These are phyloP conservation scores for Phytophthora sansomeana DNA, from an alignment of 352 stramenopile genomes.

Conservation along the genomic window DNA sequence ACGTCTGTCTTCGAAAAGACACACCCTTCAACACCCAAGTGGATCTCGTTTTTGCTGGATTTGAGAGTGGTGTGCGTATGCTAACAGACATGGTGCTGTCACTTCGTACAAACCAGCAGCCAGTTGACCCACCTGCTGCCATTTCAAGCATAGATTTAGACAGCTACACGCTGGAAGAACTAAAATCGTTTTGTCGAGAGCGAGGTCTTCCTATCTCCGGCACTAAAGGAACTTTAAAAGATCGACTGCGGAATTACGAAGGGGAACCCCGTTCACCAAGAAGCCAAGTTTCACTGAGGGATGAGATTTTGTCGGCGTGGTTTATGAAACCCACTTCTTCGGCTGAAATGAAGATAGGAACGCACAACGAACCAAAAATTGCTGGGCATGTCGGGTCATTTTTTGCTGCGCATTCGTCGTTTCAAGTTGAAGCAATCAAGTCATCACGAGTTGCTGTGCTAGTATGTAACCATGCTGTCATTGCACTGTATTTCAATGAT, in stretches of 20 bases:
- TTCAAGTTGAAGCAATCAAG: slow-evolving; percentile 7
- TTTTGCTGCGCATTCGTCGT: neutral
- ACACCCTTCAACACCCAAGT: neutral
- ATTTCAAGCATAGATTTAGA: slow-evolving; percentile 4
- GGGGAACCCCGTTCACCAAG: neutral
- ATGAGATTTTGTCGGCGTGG: slow-evolving; percentile 1
- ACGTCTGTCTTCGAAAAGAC: neutral
- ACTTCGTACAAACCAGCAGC: neutral
- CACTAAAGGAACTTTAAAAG: slow-evolving; percentile 7
- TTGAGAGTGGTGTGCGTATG: neutral
- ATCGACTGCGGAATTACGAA: slow-evolving; percentile 3
- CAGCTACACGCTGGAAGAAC: neutral
- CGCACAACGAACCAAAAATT: slow-evolving; percentile 1
- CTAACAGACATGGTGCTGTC: slow-evolving; percentile 6
- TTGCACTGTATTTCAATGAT: neutral
- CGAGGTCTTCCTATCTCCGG: neutral
- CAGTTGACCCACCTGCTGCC: neutral
- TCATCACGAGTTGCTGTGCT: neutral
- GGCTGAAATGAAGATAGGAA: slow-evolving; percentile 3
- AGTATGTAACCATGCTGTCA: neutral
- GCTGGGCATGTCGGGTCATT: neutral
- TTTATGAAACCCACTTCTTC: slow-evolving; percentile 6
- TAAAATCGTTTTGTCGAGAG: slow-evolving; percentile 1
- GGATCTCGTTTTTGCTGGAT: neutral
- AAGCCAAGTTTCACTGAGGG: slow-evolving; percentile 5